phyloP scores from a whole-genome alignment of 352 stramenopile genomes.

The Phytophthora citrophthora region DNA sequence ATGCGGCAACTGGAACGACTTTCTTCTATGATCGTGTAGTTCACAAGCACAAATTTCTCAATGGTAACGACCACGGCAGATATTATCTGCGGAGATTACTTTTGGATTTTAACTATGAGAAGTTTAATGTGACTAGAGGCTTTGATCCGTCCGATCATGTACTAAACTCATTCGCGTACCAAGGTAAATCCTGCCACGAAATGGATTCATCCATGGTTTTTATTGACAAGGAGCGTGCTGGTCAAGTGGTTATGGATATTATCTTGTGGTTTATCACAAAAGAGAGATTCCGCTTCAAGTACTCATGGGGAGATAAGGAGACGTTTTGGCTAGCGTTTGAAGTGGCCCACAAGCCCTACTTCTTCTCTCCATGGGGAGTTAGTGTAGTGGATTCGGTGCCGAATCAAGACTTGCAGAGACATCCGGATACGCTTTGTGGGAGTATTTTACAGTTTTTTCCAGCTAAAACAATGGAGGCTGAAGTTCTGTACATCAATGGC shows the following conservation, averaged over 20 bases:
- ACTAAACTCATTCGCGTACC: conserved; percentile 44
- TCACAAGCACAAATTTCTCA: conserved; percentile 45
- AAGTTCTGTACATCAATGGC: conserved; percentile 39
- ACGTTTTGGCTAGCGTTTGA: conserved; percentile 54
- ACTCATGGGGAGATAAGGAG: conserved; percentile 52
- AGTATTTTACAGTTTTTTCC: conserved; percentile 50
- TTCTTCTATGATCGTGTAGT: conserved; percentile 79
- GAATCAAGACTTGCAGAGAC: conserved; percentile 35
- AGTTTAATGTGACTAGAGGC: conserved; percentile 36
- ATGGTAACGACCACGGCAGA: conserved; percentile 33
- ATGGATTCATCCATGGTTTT: conserved; percentile 73
- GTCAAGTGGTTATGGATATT: conserved; percentile 39
- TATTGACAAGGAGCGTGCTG: conserved; percentile 45
- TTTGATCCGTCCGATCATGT: conserved; percentile 43
- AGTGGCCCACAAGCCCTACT: conserved; percentile 37
- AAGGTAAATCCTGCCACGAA: conserved; percentile 54
- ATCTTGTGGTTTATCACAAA: conserved; percentile 43
- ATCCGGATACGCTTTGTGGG: conserved; percentile 41
- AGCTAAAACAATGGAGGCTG: conserved; percentile 8
- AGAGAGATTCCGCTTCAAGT: conserved; percentile 39
- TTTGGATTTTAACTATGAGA: conserved; percentile 49
- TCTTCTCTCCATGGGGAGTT: conserved; percentile 49
- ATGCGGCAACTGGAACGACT: conserved; percentile 51
- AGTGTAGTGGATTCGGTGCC: conserved; percentile 38
- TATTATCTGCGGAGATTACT: conserved; percentile 50